A percentile compares a stretch with the other conserved stretches of the same genome.
These are phyloP conservation scores for Backusella westeae DNA, from an alignment of 192 early-diverging fungal species.

Conservation along the genomic window DNA sequence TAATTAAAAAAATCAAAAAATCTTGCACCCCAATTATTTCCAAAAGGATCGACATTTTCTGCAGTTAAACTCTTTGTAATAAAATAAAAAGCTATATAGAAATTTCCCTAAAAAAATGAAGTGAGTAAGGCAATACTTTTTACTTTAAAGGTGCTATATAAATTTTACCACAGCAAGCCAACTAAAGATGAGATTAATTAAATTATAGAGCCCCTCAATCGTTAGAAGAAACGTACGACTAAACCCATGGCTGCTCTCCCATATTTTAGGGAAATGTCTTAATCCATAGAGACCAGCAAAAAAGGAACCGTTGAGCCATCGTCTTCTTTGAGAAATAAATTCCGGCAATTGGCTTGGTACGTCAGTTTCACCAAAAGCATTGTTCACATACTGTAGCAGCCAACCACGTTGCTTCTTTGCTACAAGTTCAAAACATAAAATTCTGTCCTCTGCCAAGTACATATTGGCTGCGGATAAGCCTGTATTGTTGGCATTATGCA, in stretches of 20 bases:
- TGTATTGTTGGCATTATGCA: constrained; percentile 41
- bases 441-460: constrained; percentile 79
- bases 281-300: constrained; percentile 74
- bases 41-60: constrained; percentile 54
- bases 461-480: constrained; percentile 52
- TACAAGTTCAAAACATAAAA: constrained; percentile 82
- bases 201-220: constrained; percentile 67
- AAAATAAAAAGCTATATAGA: constrained; percentile 85
- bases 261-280: constrained; percentile 57
- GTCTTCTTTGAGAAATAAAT: constrained; percentile 76
- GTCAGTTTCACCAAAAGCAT: constrained; percentile 69
- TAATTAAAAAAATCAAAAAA: constrained; percentile 69
- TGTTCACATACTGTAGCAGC: constrained; percentile 66
- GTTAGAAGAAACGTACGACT: constrained; percentile 50
- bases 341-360: constrained; percentile 71
- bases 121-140: constrained; percentile 30
- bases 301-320: constrained; percentile 82
- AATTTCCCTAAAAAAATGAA: constrained; percentile 53
- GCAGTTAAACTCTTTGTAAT: constrained; percentile 45
- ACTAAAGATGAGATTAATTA: constrained; percentile 65
- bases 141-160: constrained; percentile 8
- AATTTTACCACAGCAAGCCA: constrained; percentile 74
- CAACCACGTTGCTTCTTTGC: constrained; percentile 58
- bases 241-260: constrained; percentile 41
- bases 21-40: constrained; percentile 49